Base-by-base conservation (phyloP, 352 stramenopile genomes). In the Phytophthora fragariaefolia region DNA sequence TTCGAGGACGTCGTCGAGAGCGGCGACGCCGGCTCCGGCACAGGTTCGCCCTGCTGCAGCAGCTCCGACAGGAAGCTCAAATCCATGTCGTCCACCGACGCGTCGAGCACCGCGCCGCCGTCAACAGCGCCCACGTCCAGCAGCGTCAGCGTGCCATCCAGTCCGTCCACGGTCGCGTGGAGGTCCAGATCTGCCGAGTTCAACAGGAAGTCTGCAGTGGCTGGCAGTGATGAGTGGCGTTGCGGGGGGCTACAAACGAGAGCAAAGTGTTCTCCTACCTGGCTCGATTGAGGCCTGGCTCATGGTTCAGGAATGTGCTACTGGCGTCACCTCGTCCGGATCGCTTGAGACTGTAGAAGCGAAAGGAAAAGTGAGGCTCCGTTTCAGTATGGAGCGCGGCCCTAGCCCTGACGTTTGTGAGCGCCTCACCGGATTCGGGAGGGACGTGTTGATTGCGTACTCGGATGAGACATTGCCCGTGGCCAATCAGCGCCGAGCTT, bases 21-120 rank as follows among this genome's bases (percentile, higher is more conserved):
- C 1, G 62, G 62, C 6, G 67, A 72, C 18, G 30, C 9, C 1
- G 67, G 67, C 15, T 75, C 67, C 12, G 67, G 67, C 6, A 75
- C 56, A 2, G 54, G 48, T 0, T 74, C 67, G 18, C 50, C 43
- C 54, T 62, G 46, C 6, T 68, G 57, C 22, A 79, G 61, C 30
- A 75, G 34, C 18, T 78, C 66, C 22, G 66, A 72, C 1, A 78
- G 47, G 53, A 73, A 78, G 10, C 40, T 69, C 56, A 78, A 23
- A 53, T 78, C 70, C 40, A 75, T 40, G 49, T 75, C 70, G 30
- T 78, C 66, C 42, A 74, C 57, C 2, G 30, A 55, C 5, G 60
- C 46, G n/a, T 34, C 61, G 18, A 71, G 42, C 54, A 66, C 42
- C 4, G 48, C 54, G 61, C 53, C 50, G 4, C 34, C 46, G 28